Conservation (phyloP, 225 moss, liverwort and hornwort species). For the Sphagnum contortum region DNA sequence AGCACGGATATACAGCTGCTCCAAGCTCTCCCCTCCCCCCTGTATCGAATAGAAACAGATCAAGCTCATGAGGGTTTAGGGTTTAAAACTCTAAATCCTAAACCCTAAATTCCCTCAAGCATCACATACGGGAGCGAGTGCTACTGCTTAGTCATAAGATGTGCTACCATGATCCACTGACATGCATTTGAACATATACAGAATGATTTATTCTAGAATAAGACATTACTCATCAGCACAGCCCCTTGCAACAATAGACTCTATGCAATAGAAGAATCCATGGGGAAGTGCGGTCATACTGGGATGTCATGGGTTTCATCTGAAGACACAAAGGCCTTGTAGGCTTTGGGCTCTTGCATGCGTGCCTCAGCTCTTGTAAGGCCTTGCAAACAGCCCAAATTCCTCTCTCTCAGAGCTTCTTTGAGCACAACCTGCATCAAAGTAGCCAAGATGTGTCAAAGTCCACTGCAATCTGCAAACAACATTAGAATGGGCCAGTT, state of each 20-base stretch:
- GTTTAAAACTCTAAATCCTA: neutral
- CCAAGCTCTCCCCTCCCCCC: conserved; percentile 93
- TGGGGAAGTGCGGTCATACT: conserved; percentile 14
- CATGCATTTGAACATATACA: too few species aligned
- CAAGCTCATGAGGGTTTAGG: neutral
- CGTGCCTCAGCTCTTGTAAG: conserved; percentile 62
- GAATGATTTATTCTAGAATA: too few species aligned
- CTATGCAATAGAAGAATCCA: too few species aligned
- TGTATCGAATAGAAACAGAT: conserved; percentile 12
- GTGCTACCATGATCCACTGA: too few species aligned
- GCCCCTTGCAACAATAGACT: too few species aligned
- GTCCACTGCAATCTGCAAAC: neutral
- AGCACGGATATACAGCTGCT: conserved; percentile 68
- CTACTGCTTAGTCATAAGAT: too few species aligned
- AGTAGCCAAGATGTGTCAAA: neutral
- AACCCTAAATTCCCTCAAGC: too few species aligned
- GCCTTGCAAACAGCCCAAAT: conserved; percentile 78
- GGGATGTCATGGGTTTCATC: conserved; percentile 62
- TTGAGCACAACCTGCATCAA: conserved; percentile 35
- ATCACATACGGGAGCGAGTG: too few species aligned
- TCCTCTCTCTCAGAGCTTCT: conserved; percentile 68
- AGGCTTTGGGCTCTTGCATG: conserved; percentile 50
- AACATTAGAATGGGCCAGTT: neutral
- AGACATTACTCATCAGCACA: too few species aligned
- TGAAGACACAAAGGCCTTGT: conserved; percentile 47